Base-by-base conservation (phyloP, 2,329 filamentous ascomycete species). In the Fusarium falciforme region DNA sequence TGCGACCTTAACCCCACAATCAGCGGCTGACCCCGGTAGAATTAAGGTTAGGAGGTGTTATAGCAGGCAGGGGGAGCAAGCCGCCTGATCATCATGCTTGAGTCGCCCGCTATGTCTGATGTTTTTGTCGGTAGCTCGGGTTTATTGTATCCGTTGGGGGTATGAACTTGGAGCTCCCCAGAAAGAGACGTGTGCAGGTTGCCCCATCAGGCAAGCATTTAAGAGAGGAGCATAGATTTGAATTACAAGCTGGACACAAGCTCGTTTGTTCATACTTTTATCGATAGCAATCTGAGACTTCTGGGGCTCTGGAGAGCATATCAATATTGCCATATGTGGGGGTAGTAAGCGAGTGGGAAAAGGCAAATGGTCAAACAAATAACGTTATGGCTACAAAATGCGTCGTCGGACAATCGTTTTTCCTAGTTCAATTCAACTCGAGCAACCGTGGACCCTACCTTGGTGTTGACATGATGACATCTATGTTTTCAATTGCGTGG, bases 51-150 rank as follows among this genome's bases (percentile, higher is more conserved):
- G 42, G 31, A 38, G 36, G 16, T 17, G 17, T 14, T 22, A 22
- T 61, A 49, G 59, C 16, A 49, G 14, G 36, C 59, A 49, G 59
- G 59, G 59, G 40, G 33, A 62, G 57, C n/a, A 27, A 11, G 49
- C 64, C 68, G 68, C 71, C 67, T 74, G 71, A 66, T 60, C 61
- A 60, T 16, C 36, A 35, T 38, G 25, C 31, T 31, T 31, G 12
- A 17, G 12, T 17, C 17, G 11, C 12, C 10, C n/a, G 25, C 31
- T 57, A 7, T 27, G 33, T 42, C 49, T 54, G 25, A 60, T 29
- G 57, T 42, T 36, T 61, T 54, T n/a, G 16, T 38, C 27, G 59
- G 44, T 14, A 17, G 44, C 33, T 62, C 60, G 60, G 60, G 60
- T 14, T 62, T 62, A 25, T 54, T 54, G 20, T 22, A 31, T 22